These are phyloP conservation scores for Lineolata rhizophorae DNA, from an alignment of 495 filamentous ascomycete genomes.

Conservation along the genomic window DNA sequence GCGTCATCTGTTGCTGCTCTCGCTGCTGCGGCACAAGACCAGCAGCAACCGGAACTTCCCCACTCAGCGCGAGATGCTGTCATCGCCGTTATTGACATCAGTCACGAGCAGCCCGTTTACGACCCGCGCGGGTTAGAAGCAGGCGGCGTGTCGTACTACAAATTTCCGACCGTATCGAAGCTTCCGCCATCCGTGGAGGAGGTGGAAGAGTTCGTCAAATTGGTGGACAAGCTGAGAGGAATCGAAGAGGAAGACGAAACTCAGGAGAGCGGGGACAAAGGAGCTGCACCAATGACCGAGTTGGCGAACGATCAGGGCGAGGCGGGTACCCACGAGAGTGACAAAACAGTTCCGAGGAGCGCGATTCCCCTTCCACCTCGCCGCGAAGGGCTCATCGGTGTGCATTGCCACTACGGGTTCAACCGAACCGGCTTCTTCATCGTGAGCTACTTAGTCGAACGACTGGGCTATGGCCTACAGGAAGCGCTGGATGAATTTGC, in stretches of 20 bases:
- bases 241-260: slow-evolving; percentile 17
- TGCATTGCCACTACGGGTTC: slow-evolving; percentile 92
- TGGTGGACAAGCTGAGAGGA: slow-evolving; percentile 46
- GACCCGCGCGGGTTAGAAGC: slow-evolving; percentile 51
- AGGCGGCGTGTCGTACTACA: slow-evolving; percentile 58
- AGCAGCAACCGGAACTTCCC: too few species aligned
- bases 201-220: slow-evolving; percentile 48
- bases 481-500: slow-evolving; percentile 69
- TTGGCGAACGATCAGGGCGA: slow-evolving; percentile 17
- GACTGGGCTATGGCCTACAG: slow-evolving; percentile 44
- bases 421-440: slow-evolving; percentile 84
- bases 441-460: slow-evolving; percentile 76
- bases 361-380: too few species aligned
- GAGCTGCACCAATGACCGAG: slow-evolving; percentile 16
- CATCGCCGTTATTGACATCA: slow-evolving; percentile 68
- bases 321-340: slow-evolving; percentile 9
- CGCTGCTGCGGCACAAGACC: too few species aligned
- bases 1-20: too few species aligned
- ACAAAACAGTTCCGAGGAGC: too few species aligned
- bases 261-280: slow-evolving; percentile 25
- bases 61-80: slow-evolving; percentile 30
- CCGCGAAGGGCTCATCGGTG: slow-evolving; percentile 43
- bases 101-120: slow-evolving; percentile 69
- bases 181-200: slow-evolving; percentile 64
- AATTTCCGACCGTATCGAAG: slow-evolving; percentile 82